Conservation (phyloP, 495 filamentous ascomycete genomes). For the Halenospora varia region DNA sequence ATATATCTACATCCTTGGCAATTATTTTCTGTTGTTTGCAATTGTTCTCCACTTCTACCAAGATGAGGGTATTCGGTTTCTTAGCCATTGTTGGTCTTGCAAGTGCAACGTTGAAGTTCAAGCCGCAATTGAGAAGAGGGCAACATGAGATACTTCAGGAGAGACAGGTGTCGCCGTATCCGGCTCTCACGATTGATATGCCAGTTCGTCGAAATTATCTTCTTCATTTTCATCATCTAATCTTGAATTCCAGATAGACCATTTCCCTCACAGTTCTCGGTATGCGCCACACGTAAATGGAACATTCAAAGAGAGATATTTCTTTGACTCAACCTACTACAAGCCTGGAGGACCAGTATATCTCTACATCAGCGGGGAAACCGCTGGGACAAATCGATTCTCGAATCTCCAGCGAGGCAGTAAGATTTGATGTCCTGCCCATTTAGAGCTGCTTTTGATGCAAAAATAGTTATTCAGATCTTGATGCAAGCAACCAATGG, state of each 20-base stretch:
- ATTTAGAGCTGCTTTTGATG: conserved; percentile 13
- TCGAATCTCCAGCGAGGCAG: conserved; percentile 18
- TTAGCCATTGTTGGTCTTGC: not conserved
- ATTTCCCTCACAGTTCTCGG: conserved; percentile 33
- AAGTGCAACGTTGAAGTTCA: not conserved
- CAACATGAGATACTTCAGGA: not conserved
- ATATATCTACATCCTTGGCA: not conserved
- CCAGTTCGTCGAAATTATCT: not conserved
- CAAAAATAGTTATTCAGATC: conserved; percentile 36
- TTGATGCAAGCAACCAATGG: conserved; percentile 42
- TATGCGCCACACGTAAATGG: conserved; percentile 33
- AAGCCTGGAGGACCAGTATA: conserved; percentile 43
- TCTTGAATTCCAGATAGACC: conserved; percentile 31
- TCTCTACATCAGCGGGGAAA: conserved; percentile 43
- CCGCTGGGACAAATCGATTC: conserved; percentile 17
- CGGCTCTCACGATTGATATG: conserved; percentile 10
- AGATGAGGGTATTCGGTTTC: not conserved
- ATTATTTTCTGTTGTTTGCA: not conserved
- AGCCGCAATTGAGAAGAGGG: not conserved
- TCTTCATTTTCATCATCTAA: not conserved
- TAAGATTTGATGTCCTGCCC: conserved; percentile 28
- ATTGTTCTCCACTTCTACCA: not conserved
- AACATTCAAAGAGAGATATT: conserved; percentile 43
- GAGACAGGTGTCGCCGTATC: not conserved
- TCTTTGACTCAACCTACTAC: conserved; percentile 42